Conservation (phyloP, 2,329 filamentous ascomycete species). For the Nannizziopsis arthrosporioides region DNA sequence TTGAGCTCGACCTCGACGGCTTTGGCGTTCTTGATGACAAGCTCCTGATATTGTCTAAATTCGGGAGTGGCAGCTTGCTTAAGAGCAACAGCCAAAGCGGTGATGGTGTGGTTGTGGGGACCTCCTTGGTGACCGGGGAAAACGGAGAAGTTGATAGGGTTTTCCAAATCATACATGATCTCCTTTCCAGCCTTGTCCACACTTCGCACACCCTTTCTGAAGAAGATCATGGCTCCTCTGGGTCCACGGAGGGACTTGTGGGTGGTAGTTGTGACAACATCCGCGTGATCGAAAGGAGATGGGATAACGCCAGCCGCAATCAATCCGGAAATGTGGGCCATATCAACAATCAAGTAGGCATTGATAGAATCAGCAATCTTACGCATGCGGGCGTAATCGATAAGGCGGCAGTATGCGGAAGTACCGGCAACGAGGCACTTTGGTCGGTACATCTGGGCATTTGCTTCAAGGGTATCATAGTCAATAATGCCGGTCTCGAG, state of each 20-base stretch:
- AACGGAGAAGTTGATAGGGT: slow-evolving; percentile 87
- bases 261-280: slow-evolving; percentile 94
- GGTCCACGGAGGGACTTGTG: slow-evolving; percentile 96
- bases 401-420: slow-evolving; percentile 88
- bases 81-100: slow-evolving; percentile 81
- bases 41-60: slow-evolving; percentile 85
- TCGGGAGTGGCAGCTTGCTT: slow-evolving; percentile 84
- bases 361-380: slow-evolving; percentile 82
- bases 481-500: slow-evolving; percentile 87
- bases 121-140: slow-evolving; percentile 98
- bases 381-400: slow-evolving; percentile 89
- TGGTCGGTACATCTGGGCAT: slow-evolving; percentile 78
- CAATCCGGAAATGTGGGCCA: slow-evolving; percentile 93
- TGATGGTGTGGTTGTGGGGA: slow-evolving; percentile 98
- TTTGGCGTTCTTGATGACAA: slow-evolving; percentile 83
- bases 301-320: slow-evolving; percentile 86
- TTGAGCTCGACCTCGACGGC: slow-evolving; percentile 69
- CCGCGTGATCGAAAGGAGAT: slow-evolving; percentile 76
- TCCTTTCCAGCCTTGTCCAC: slow-evolving; percentile 81
- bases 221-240: slow-evolving; percentile 96
- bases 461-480: slow-evolving; percentile 80
- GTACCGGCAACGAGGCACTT: slow-evolving; percentile 93
- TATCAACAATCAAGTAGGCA: slow-evolving; percentile 87
- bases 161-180: slow-evolving; percentile 79
- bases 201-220: slow-evolving; percentile 77